Base-by-base conservation (phyloP, 345 rosid genomes). In the Gynandropsis gynandra region DNA sequence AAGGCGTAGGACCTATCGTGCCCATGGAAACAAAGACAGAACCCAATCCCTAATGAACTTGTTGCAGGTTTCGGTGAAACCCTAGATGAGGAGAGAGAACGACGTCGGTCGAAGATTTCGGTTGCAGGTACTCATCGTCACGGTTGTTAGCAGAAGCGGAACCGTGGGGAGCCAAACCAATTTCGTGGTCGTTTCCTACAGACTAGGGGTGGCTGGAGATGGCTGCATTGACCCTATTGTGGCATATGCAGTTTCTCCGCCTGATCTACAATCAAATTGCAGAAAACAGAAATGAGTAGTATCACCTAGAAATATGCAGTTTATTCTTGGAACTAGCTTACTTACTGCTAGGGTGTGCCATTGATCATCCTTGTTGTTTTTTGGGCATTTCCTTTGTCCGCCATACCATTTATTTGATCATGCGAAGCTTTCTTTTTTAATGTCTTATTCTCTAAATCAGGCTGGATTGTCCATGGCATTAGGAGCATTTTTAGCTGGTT, bases 401-500 rank as follows among this genome's bases (percentile, higher is more conserved):
- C 31, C 20, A 52, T 31, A 12, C 45, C 38, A 27, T 12, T 47
- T 6, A 13, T 63, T 47, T 40, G 10, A 14, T 10, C 37, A 8
- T 15, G 13, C 47, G 61, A 55, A 51, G n/a, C n/a, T n/a, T n/a
- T n/a, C 31, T 36, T 39, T 53, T 9, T 43, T 6, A n/a, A 13
- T 15, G 49, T 10, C 11, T 4, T 37, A 8, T 37, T 50, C 50
- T 62, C 54, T 66, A 35, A 58, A 67, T 54, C 77, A 92, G 98
- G 98, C 98, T 65, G 98, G 98, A 61, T 95, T 92, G 67, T 92
- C 98, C 67, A 92, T 92, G 98, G 96, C 98, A 24, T 60, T 92
- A 58, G 98, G 96, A 63, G 98, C 98, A 32, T 92, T 92, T 76
- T 72, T 92, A 72, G 98, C 98, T 59, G 98, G 98, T 67, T 75